Evolutionary conservation across 148 eudicot species (phyloP), one percentile per base, ranked within the genome.

Genomic region (Vaccinium darrowii): DNA sequence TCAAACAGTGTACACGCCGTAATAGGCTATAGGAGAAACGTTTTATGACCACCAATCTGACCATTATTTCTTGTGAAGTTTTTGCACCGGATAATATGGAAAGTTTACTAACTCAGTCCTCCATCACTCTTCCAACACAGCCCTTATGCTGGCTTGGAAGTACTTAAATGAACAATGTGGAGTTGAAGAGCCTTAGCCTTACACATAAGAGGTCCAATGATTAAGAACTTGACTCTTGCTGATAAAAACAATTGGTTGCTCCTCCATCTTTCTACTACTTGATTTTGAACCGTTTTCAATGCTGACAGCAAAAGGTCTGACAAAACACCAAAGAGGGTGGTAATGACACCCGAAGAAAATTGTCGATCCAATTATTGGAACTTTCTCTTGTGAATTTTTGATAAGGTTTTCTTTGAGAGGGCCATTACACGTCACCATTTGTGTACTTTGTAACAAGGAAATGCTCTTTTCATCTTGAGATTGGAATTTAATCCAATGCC

Each of bases 171-270:
- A 47, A 21, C 27, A 76, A 49, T 3, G 79, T 15, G 49, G 27
- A 76, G n/a, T 49, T 49, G 30, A 27, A 75, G 79, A 49, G 23
- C 79, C 54, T 76, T 76, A 43, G 23, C 79, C 25, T 76, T 76
- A 3, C 39, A 52, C 11, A 3, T 49, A 47, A 49, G 54, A n/a
- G 9, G 60, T 50, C 15, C 25, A 27, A 47, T 18, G 33, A 51
- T 52, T 15, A 13, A 76, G 54, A 27, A 77, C 27, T 77, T 30
- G 80, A 50, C 14, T 75, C 78, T 43, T 75, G 16, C 19, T 8
- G 58, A 50, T 77, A 50, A 25, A 50, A 77, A 51, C 51, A 36
- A 51, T 23, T 53, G 11, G 30, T 33, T 25, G 1, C 16, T 43
- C 51, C 71, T 23, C 71, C 71, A 63, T 63, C 71, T 8, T 18